These are phyloP conservation scores for Cyberlindnera euphorbiiphila DNA, from an alignment of 805 yeast genomes.

Conservation along the genomic window DNA sequence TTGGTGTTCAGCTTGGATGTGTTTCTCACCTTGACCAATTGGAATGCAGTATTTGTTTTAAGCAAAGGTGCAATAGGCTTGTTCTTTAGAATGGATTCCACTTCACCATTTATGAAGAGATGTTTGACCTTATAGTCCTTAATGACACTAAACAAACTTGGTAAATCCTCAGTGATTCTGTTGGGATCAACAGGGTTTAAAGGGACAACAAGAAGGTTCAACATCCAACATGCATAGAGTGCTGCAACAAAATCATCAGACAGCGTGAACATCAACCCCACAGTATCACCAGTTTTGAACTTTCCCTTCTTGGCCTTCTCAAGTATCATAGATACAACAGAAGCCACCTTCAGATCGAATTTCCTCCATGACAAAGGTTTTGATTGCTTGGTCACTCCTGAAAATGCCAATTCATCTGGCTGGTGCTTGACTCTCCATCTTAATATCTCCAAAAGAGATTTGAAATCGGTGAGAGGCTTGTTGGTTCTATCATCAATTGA, in stretches of 20 bases:
- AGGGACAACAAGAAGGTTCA: conserved; percentile 79
- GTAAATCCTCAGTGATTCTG: conserved; percentile 68
- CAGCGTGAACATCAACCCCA: conserved; percentile 78
- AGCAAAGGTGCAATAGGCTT: conserved; percentile 60
- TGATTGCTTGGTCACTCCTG: conserved; percentile 37
- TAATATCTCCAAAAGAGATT: conserved; percentile 65
- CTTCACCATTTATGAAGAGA: conserved; percentile 74
- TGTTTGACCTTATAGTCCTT: conserved; percentile 67
- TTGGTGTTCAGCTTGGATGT: conserved; percentile 52
- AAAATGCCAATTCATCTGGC: conserved; percentile 77
- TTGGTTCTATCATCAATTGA: conserved; percentile 76
- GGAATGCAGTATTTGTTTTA: conserved; percentile 38
- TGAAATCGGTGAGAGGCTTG: conserved; percentile 69
- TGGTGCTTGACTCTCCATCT: conserved; percentile 73
- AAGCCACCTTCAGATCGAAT: conserved; percentile 71
- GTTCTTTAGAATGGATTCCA: conserved; percentile 62
- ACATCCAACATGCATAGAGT: conserved; percentile 77
- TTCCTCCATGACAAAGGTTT: conserved; percentile 73
- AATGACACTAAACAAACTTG: conserved; percentile 60
- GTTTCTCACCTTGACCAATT: conserved; percentile 56
- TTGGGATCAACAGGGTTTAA: conserved; percentile 65
- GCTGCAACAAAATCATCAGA: conserved; percentile 85
- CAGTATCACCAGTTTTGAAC: conserved; percentile 64
- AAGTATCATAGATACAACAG: conserved; percentile 67
- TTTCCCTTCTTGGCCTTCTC: conserved; percentile 68